A percentile compares a stretch with the other conserved stretches of the same genome.
phyloP scores from a whole-genome alignment of 1,284 basidiomycete genomes.

The Entoloma clypeatum region DNA sequence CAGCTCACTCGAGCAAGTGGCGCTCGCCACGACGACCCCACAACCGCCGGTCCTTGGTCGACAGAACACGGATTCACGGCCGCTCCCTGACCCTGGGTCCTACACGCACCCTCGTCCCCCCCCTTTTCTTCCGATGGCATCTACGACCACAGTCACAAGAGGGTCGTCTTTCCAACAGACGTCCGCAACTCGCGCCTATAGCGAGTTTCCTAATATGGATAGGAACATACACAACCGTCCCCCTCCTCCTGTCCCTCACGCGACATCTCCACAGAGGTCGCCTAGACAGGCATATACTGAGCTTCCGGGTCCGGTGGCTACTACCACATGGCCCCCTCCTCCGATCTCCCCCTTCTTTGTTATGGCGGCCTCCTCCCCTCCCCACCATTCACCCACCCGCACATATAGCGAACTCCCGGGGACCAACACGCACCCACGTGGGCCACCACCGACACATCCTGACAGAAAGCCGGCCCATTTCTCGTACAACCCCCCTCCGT shows the following conservation, averaged over 20 bases:
- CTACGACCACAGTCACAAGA: not conserved
- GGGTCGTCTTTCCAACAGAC: no score
- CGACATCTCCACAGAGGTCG: constrained; percentile 14
- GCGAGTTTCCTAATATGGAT: no score
- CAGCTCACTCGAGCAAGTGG: constrained; percentile 42
- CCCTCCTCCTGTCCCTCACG: constrained; percentile 12
- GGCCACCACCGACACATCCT: constrained; percentile 17
- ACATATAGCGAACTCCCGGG: constrained; percentile 10
- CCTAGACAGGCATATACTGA: constrained; percentile 48
- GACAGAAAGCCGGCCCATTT: constrained; percentile 8
- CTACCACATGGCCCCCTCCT: no score
- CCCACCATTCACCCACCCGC: constrained; percentile 11
- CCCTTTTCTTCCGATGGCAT: constrained; percentile 8
- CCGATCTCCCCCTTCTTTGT: not conserved
- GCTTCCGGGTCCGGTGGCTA: no score
- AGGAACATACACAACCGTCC: constrained; percentile 12
- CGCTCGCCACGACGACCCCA: constrained; percentile 32
- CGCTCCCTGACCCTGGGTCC: constrained; percentile 12
- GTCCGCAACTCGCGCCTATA: no score
- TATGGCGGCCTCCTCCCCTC: constrained; percentile 5
- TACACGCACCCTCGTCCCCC: constrained; percentile 11
- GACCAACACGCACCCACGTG: no score
- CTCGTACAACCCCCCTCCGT: constrained; percentile 2
- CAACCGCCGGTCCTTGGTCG: constrained; percentile 8
- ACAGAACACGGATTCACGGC: no score